These are phyloP conservation scores for Neocallimastix lanati DNA, from an alignment of 192 early-diverging fungal genomes.

Conservation along the genomic window DNA sequence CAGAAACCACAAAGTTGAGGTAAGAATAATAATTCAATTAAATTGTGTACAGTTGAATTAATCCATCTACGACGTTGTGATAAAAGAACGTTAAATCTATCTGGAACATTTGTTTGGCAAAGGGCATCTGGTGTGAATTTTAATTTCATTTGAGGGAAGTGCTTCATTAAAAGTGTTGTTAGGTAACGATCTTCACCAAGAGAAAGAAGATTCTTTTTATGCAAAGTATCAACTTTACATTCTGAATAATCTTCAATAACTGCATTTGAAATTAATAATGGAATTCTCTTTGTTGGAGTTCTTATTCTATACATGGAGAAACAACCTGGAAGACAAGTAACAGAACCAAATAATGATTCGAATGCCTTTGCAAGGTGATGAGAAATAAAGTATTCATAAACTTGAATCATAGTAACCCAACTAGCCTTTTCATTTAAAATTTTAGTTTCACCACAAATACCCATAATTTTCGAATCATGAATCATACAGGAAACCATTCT, in stretches of 20 bases:
- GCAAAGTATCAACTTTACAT: slow-evolving; percentile 86
- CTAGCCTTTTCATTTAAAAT: slow-evolving; percentile 83
- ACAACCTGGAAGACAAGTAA: slow-evolving; percentile 95
- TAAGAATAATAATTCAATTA: slow-evolving; percentile 82
- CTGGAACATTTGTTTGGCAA: slow-evolving; percentile 85
- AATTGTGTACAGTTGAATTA: slow-evolving; percentile 97
- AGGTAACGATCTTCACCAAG: slow-evolving; percentile 97
- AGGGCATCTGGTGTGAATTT: slow-evolving; percentile 83
- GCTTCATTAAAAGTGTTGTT: slow-evolving; percentile 89
- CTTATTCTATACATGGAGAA: slow-evolving; percentile 98
- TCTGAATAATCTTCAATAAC: slow-evolving; percentile 87
- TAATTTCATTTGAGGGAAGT: slow-evolving; percentile 91
- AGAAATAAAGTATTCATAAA: slow-evolving; percentile 97
- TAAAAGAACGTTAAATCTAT: slow-evolving; percentile 74
- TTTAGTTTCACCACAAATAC: slow-evolving; percentile 87
- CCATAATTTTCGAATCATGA: slow-evolving; percentile 79
- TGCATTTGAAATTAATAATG: slow-evolving; percentile 70
- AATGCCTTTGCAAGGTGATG: slow-evolving; percentile 95
- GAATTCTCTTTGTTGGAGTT: slow-evolving; percentile 70
- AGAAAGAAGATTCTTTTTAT: slow-evolving; percentile 95
- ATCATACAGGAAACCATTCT: slow-evolving; percentile 79
- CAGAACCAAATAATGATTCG: slow-evolving; percentile 93
- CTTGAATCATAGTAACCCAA: slow-evolving; percentile 97
- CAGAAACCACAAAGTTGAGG: slow-evolving; percentile 92
- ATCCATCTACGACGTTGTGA: slow-evolving; percentile 99